Conservation (phyloP, 2,329 filamentous ascomycete species). For the Blumeria graminis region DNA sequence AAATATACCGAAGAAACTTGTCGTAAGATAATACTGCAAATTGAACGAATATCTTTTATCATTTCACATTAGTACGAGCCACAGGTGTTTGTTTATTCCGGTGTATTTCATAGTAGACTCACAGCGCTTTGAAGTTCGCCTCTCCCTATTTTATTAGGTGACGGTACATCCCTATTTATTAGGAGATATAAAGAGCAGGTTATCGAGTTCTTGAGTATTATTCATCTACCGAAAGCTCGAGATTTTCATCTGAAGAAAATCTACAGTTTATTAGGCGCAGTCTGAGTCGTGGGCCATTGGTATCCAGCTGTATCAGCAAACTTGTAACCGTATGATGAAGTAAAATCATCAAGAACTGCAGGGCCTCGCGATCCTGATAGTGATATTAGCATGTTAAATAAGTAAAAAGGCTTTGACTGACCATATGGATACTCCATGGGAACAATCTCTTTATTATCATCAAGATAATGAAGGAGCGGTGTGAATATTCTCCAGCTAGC, state of each 20-base stretch:
- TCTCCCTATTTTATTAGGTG: no score
- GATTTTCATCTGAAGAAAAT: not conserved
- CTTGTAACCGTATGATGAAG: constrained; percentile 92
- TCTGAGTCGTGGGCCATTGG: constrained; percentile 71
- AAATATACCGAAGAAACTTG: no score
- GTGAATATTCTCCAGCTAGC: constrained; percentile 98
- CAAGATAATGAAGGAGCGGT: constrained; percentile 88
- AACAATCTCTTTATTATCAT: constrained; percentile 97
- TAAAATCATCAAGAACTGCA: constrained; percentile 92
- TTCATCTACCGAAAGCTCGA: no score
- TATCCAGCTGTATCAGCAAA: constrained; percentile 88
- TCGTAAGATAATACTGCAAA: no score
- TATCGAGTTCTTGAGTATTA: no score
- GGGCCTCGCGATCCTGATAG: constrained; percentile 73
- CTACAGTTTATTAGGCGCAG: constrained; percentile 10
- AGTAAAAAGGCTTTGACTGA: constrained; percentile 23
- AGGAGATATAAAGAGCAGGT: no score
- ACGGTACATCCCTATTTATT: no score
- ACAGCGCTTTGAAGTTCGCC: no score
- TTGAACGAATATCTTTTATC: no score
- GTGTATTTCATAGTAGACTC: no score
- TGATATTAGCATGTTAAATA: constrained; percentile 2
- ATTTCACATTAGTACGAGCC: no score
- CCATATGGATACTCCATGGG: constrained; percentile 99
- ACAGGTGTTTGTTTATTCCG: no score